Evolutionary conservation across 192 early-diverging fungal genomes (phyloP).

Genomic region (Gonapodya prolifera): DNA sequence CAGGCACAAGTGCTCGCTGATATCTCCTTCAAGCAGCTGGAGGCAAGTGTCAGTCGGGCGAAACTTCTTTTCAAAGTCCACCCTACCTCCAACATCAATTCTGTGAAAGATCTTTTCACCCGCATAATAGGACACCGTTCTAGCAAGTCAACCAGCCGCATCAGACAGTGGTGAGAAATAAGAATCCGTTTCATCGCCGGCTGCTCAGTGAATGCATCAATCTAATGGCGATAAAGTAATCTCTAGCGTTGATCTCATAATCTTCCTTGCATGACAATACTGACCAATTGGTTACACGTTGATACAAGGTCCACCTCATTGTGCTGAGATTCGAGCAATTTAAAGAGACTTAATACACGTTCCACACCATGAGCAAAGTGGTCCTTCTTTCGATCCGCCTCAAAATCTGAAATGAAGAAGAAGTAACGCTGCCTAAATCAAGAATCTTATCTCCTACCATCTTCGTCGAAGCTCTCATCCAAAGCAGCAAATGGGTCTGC

Average conservation of each 20-base stretch:
- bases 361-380: conserved; percentile 22
- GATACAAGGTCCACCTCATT: conserved; percentile 8
- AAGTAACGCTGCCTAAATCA: not conserved
- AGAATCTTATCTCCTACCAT: conserved; percentile 17
- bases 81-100: conserved; percentile 23
- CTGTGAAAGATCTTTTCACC: conserved; percentile 14
- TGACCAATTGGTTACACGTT: conserved; percentile 9
- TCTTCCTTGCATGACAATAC: not conserved
- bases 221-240: conserved; percentile 5
- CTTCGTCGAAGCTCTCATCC: conserved; percentile 34
- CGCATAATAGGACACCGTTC: conserved; percentile 16
- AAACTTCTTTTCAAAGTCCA: conserved; percentile 9
- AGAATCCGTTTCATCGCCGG: conserved; percentile 27
- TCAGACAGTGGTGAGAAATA: conserved; percentile 29
- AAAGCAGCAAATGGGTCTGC: conserved; percentile 35
- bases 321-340: conserved; percentile 14
- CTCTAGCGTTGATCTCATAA: not conserved
- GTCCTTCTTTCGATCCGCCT: conserved; percentile 30
- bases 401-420: conserved; percentile 15
- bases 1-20: conserved; percentile 30
- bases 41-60: not conserved
- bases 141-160: conserved; percentile 28
- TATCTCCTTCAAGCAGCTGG: conserved; percentile 5
- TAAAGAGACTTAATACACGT: conserved; percentile 18
- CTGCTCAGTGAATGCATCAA: conserved; percentile 19